A percentile compares a stretch with the other conserved stretches of the same genome.
Evolutionary conservation across 2,329 filamentous ascomycete species (phyloP).

Genomic region (Monosporascus cannonballus): DNA sequence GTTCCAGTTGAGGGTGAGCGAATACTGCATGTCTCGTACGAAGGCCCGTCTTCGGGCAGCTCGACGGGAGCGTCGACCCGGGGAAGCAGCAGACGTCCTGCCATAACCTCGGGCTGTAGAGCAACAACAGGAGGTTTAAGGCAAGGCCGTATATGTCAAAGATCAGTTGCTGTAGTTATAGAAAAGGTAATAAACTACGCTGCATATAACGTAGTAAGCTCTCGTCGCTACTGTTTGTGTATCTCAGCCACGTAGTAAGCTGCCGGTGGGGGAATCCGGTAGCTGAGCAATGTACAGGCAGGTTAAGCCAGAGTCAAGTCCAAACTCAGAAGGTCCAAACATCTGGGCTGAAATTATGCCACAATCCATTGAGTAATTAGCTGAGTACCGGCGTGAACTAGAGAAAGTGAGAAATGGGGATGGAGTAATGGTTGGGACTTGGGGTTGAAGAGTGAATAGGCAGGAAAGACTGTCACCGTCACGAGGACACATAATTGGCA

Average conservation of each 20-base stretch:
- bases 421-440: background rate
- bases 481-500: background rate
- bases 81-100: background rate
- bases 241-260: background rate
- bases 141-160: too few species aligned
- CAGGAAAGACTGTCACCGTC: background rate
- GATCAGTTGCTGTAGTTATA: background rate
- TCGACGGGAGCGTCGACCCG: constrained; percentile 3
- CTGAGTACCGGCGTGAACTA: background rate
- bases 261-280: background rate
- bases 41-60: constrained; percentile 1
- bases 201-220: background rate
- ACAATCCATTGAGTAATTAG: background rate
- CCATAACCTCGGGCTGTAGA: background rate
- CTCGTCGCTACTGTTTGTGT: background rate
- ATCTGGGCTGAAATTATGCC: background rate
- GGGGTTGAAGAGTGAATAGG: background rate
- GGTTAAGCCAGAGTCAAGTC: background rate
- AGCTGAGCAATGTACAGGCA: background rate
- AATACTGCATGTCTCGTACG: background rate
- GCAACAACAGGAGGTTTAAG: background rate
- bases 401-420: background rate
- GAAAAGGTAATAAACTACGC: background rate
- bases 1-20: background rate
- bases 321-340: background rate